Conservation (phyloP, 2,329 filamentous ascomycete genomes). For the Pestalotiopsis sp. region DNA sequence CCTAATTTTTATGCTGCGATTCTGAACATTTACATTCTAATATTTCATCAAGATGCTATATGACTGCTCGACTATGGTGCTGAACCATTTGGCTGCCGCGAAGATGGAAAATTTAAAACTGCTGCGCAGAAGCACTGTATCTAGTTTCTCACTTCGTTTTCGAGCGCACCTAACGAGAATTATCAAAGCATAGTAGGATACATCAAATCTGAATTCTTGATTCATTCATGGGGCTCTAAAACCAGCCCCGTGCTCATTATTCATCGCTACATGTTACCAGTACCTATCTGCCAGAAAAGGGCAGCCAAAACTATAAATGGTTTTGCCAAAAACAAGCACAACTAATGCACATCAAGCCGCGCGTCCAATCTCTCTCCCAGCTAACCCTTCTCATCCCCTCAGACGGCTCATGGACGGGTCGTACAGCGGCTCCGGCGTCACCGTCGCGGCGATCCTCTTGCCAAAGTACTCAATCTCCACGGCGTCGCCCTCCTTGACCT, state of each 20-base stretch:
- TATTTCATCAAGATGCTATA: rapidly evolving
- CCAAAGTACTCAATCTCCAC: constrained; percentile 68
- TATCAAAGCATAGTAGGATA: background rate
- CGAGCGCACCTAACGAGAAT: background rate
- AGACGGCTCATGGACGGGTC: constrained; percentile 33
- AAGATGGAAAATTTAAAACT: too few relatives aligned
- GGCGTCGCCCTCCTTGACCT: constrained; percentile 45
- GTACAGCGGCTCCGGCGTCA: constrained; percentile 51
- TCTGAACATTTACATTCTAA: too few relatives aligned
- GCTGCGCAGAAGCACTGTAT: too few relatives aligned
- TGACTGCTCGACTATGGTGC: too few relatives aligned
- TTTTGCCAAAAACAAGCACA: background rate
- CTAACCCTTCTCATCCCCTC: background rate
- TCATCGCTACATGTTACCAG: background rate
- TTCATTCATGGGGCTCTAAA: background rate
- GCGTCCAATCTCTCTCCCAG: background rate
- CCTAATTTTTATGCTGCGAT: too few relatives aligned
- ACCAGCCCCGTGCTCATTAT: background rate
- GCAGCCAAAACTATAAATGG: background rate
- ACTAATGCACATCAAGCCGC: too few relatives aligned
- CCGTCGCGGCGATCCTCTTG: constrained; percentile 53
- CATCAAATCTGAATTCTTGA: background rate
- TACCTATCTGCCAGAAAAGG: background rate
- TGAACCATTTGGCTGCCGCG: too few relatives aligned
- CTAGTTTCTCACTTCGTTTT: too few relatives aligned